These are phyloP conservation scores for Aspergillus glaucus DNA, from an alignment of 2,329 filamentous ascomycete species.

Conservation along the genomic window DNA sequence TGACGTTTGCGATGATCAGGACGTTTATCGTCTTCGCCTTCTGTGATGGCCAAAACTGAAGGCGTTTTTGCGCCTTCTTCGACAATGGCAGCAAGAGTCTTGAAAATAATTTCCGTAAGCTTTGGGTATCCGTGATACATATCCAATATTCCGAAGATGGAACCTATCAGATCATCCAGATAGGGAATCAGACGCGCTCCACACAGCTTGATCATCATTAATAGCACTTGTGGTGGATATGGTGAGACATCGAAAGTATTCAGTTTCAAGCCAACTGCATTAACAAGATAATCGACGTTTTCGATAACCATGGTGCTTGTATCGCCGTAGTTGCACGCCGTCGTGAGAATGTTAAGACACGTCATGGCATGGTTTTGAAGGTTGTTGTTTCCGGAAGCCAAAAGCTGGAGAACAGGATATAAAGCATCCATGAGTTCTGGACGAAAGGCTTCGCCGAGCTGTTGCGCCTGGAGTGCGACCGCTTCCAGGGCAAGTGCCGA, in stretches of 20 bases:
- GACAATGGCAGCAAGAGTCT: slow-evolving; percentile 74
- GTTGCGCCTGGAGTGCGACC: slow-evolving; percentile 66
- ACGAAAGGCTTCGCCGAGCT: slow-evolving; percentile 62
- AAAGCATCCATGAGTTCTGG: slow-evolving; percentile 83
- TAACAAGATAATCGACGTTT: slow-evolving; percentile 95
- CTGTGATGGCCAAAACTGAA: slow-evolving; percentile 40
- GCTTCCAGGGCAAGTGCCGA: slow-evolving; percentile 76
- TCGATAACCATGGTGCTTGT: slow-evolving; percentile 76
- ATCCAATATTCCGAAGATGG: slow-evolving; percentile 88
- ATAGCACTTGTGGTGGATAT: slow-evolving; percentile 79
- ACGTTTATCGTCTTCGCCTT: slow-evolving; percentile 17
- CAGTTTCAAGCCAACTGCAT: slow-evolving; percentile 79
- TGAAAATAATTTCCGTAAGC: slow-evolving; percentile 79
- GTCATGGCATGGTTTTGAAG: slow-evolving; percentile 77
- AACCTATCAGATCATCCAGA: slow-evolving; percentile 82
- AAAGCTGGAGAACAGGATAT: slow-evolving; percentile 82
- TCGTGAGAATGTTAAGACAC: slow-evolving; percentile 73
- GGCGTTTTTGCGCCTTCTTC: slow-evolving; percentile 65
- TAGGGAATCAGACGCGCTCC: slow-evolving; percentile 78
- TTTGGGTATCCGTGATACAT: slow-evolving; percentile 88
- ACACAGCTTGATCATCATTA: slow-evolving; percentile 89
- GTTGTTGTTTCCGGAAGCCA: slow-evolving; percentile 63
- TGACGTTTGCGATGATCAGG: slow-evolving; percentile 23
- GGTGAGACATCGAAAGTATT: slow-evolving; percentile 91
- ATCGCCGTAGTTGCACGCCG: slow-evolving; percentile 64